Conservation (phyloP, 1,284 basidiomycete species). For the Cutaneotrichosporon sp. region DNA sequence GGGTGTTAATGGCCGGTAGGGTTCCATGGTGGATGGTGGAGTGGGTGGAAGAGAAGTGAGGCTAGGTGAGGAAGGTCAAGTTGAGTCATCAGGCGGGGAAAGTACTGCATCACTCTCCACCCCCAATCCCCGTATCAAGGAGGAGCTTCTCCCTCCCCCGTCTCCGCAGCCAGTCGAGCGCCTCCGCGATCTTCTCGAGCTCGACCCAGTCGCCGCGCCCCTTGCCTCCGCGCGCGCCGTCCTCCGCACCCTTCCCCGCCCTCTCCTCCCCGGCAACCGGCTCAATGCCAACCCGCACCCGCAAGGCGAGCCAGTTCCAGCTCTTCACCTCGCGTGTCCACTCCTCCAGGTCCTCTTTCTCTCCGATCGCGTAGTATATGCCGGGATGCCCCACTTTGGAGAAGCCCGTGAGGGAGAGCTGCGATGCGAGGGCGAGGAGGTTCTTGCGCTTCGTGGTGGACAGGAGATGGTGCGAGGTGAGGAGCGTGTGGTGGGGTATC, state of each 20-base stretch:
- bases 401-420: slow-evolving; percentile 64
- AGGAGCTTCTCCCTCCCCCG: slow-evolving; percentile 60
- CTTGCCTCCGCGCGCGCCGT: slow-evolving; percentile 39
- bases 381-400: slow-evolving; percentile 73
- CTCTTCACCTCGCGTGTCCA: slow-evolving; percentile 68
- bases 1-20: neutral
- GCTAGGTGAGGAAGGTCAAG: no score
- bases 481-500: slow-evolving; percentile 61
- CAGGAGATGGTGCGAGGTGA: slow-evolving; percentile 72
- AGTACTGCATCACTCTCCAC: neutral
- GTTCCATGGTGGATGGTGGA: neutral
- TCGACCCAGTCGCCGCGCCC: slow-evolving; percentile 56
- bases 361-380: slow-evolving; percentile 68
- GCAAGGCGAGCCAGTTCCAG: slow-evolving; percentile 75
- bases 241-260: slow-evolving; percentile 26
- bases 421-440: slow-evolving; percentile 63
- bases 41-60: slow-evolving; percentile 1
- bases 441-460: slow-evolving; percentile 68
- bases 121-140: slow-evolving; percentile 67
- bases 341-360: slow-evolving; percentile 60
- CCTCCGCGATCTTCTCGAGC: slow-evolving; percentile 68
- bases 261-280: slow-evolving; percentile 24
- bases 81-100: no score
- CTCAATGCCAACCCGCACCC: slow-evolving; percentile 59
- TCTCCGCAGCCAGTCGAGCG: slow-evolving; percentile 65